Evolutionary conservation across 2,329 filamentous ascomycete genomes (phyloP), one percentile per base, ranked within the genome.

Genomic region (Phialophora verrucosa): DNA sequence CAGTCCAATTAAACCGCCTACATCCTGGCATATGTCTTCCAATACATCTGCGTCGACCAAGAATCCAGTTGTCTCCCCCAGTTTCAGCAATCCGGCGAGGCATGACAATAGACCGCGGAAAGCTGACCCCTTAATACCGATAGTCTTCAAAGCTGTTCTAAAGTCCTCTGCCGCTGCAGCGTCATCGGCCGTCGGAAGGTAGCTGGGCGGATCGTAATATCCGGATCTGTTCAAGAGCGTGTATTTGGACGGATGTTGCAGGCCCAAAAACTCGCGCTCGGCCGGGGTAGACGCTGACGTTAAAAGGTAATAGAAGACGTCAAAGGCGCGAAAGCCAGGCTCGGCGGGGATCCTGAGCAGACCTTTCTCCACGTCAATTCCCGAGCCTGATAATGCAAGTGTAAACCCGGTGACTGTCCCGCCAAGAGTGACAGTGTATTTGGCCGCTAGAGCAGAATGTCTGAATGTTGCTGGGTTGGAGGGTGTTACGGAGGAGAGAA

Each of bases 261-360:
- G 85, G 29, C 90, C 88, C 14, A 99, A 82, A 67, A 93, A 96
- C 76, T 98, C 94, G 63, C 92, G 85, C 80, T 99, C 95, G 1
- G 92, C 90, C 3, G 90, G 88, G 0, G 92, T 95, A 0, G 95
- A 96, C 0, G 91, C 91, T n/a, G 91, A 93, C 0, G 93, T 96
- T 50, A 98, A 84, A 0, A 99, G 87, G 74, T 97, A 98, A 81
- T 99, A 98, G 76, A 99, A 98, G 58, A 96, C 95, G 75, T 99
- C 94, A 73, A 99, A 99, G 3, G 94, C 95, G 69, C 95, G 89
- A 78, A 92, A 92, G 12, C 95, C 95, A 6, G 88, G 75, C 75
- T 97, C 88, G 0, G 88, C 79, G 0, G 95, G 91, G 17, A 99
- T 87, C 64, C 91, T 88, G 17, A 97, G 82, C 11, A 99, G 83